A percentile compares a stretch with the other conserved stretches of the same genome.
These are phyloP conservation scores for Penicillium lagena DNA, from an alignment of 495 filamentous ascomycete genomes.

Conservation along the genomic window DNA sequence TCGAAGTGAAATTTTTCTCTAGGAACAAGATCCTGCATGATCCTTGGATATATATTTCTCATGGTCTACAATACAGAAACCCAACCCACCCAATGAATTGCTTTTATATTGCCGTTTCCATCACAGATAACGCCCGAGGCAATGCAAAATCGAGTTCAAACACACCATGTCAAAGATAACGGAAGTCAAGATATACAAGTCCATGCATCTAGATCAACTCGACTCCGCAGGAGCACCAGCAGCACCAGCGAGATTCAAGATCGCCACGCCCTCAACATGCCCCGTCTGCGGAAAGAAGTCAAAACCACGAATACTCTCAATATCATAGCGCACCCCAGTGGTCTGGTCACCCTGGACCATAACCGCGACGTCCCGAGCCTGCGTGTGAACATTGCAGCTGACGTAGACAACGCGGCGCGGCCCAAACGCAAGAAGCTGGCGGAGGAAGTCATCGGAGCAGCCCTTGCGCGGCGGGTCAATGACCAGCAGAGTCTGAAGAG, in stretches of 20 bases:
- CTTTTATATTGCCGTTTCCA: background rate
- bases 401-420: constrained; percentile 85
- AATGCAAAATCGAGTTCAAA: no score
- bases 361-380: constrained; percentile 85
- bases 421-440: constrained; percentile 68
- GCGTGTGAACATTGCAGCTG: constrained; percentile 95
- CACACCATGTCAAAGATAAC: background rate
- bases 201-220: constrained; percentile 18
- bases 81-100: background rate
- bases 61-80: no score
- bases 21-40: no score
- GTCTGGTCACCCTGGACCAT: constrained; percentile 61
- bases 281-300: constrained; percentile 98
- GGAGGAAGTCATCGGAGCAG: constrained; percentile 77
- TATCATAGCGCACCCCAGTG: constrained; percentile 59
- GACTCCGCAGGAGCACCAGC: background rate
- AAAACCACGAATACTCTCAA: constrained; percentile 89
- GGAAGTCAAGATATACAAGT: background rate
- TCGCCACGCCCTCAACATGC: constrained; percentile 91
- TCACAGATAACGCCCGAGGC: background rate
- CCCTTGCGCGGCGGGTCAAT: constrained; percentile 95
- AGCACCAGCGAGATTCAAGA: constrained; percentile 45
- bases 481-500: constrained; percentile 79
- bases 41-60: no score
- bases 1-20: no score